Percentiles rank a stretch among this genome's conserved stretches.
phyloP scores from a whole-genome alignment of 768 basidiomycete genomes.

The Suillus discolor region DNA sequence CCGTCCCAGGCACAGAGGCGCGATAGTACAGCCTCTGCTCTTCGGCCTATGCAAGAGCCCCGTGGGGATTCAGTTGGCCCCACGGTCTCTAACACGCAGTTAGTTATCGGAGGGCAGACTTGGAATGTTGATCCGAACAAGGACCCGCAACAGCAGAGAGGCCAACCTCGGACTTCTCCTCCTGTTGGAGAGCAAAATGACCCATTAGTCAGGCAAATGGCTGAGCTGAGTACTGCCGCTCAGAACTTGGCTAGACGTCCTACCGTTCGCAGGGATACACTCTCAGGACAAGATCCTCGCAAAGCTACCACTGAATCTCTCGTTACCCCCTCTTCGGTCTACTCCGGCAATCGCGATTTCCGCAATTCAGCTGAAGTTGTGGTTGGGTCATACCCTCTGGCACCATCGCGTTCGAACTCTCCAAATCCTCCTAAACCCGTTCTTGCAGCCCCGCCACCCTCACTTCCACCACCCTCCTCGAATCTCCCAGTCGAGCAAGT shows the following conservation, averaged over 20 bases:
- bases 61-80: slow-evolving; percentile 62
- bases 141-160: slow-evolving; percentile 58
- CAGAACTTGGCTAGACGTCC: slow-evolving; percentile 17
- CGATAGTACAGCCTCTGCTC: slow-evolving; percentile 24
- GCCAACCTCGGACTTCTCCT: slow-evolving; percentile 25
- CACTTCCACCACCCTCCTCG: slow-evolving; percentile 39
- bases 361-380: slow-evolving; percentile 74
- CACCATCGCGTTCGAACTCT: slow-evolving; percentile 69
- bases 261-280: slow-evolving; percentile 28
- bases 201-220: slow-evolving; percentile 68
- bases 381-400: slow-evolving; percentile 74
- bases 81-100: slow-evolving; percentile 62
- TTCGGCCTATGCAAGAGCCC: slow-evolving; percentile 45
- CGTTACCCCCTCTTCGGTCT: slow-evolving; percentile 24
- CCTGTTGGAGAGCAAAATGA: slow-evolving; percentile 49
- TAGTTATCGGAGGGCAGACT: slow-evolving; percentile 59
- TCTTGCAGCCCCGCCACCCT: slow-evolving; percentile 62
- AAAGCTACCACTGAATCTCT: slow-evolving; percentile 25
- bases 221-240: slow-evolving; percentile 45
- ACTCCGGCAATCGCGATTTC: slow-evolving; percentile 54
- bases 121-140: slow-evolving; percentile 67
- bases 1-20: slow-evolving; percentile 27
- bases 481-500: slow-evolving; percentile 73
- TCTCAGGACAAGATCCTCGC: slow-evolving; percentile 27
- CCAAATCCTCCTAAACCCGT: slow-evolving; percentile 75